A percentile compares a stretch with the other conserved stretches of the same genome.
phyloP scores from a whole-genome alignment of 2,329 filamentous ascomycete genomes.

The Calonectria fujianensis region DNA sequence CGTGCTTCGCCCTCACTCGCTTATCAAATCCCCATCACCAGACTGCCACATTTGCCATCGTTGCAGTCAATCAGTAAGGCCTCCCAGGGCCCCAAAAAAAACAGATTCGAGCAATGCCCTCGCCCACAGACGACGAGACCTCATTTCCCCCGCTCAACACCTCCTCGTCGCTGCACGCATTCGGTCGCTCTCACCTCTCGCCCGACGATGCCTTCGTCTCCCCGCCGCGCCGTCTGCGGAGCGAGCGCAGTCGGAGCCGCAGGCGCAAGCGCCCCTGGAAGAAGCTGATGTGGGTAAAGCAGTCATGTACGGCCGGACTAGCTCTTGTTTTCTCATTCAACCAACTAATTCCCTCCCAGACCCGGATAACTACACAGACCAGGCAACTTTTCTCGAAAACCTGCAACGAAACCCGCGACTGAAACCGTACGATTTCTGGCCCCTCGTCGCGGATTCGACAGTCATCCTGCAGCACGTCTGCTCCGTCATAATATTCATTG shows the following conservation, averaged over 20 bases:
- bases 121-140: conserved; percentile 63
- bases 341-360: conserved; percentile 69
- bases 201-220: conserved; percentile 90
- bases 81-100: conserved; percentile 16
- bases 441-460: conserved; percentile 93
- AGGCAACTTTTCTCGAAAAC: conserved; percentile 96
- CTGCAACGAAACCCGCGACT: conserved; percentile 95
- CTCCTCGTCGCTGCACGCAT: conserved; percentile 56
- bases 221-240: conserved; percentile 73
- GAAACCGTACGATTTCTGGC: conserved; percentile 98
- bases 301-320: conserved; percentile 72
- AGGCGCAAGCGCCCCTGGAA: conserved; percentile 88
- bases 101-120: conserved; percentile 57
- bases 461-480: conserved; percentile 98
- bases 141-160: conserved; percentile 59
- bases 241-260: conserved; percentile 79
- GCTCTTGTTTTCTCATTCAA: not conserved
- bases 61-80: conserved; percentile 9
- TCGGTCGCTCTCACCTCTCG: conserved; percentile 81
- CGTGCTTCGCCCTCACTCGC: conserved; percentile 4
- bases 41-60: conserved; percentile 1
- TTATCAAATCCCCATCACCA: conserved; percentile 11
- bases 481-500: conserved; percentile 94
- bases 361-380: conserved; percentile 99
- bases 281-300: conserved; percentile 98